These are phyloP conservation scores for Penicillium taxi DNA, from an alignment of 495 filamentous ascomycete genomes.

Conservation along the genomic window DNA sequence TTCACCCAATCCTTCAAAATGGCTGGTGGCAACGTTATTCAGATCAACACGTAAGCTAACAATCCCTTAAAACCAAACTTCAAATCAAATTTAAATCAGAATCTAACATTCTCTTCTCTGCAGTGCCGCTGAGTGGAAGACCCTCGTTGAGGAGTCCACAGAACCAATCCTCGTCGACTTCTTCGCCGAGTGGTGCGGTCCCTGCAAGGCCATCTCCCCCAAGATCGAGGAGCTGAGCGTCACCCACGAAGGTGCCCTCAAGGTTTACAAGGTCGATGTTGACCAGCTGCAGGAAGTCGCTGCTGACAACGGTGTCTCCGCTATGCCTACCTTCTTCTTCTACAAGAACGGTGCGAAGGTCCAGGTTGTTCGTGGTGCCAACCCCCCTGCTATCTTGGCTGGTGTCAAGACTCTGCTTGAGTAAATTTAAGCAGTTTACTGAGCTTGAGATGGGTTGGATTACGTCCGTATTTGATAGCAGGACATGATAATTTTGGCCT, in stretches of 20 bases:
- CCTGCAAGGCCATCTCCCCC: conserved; percentile 86
- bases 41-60: conserved; percentile 27
- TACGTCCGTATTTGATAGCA: no score
- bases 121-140: conserved; percentile 54
- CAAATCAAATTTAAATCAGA: background rate
- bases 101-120: conserved; percentile 3
- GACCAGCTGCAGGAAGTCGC: conserved; percentile 72
- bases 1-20: conserved; percentile 49
- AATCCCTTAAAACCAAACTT: conserved; percentile 3
- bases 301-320: conserved; percentile 72
- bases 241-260: conserved; percentile 43
- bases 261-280: conserved; percentile 91
- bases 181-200: conserved; percentile 89
- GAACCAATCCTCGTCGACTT: conserved; percentile 73
- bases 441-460: no score
- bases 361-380: conserved; percentile 74
- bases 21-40: conserved; percentile 33
- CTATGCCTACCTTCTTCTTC: conserved; percentile 90
- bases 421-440: conserved; percentile 7
- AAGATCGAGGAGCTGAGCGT: conserved; percentile 56
- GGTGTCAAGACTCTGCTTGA: conserved; percentile 34
- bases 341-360: conserved; percentile 71
- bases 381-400: conserved; percentile 53
- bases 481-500: no score
- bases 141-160: conserved; percentile 25